Evolutionary conservation across 2,329 filamentous ascomycete genomes (phyloP), one percentile per base, ranked within the genome.

Genomic region (Proliferodiscus dingleyae): DNA sequence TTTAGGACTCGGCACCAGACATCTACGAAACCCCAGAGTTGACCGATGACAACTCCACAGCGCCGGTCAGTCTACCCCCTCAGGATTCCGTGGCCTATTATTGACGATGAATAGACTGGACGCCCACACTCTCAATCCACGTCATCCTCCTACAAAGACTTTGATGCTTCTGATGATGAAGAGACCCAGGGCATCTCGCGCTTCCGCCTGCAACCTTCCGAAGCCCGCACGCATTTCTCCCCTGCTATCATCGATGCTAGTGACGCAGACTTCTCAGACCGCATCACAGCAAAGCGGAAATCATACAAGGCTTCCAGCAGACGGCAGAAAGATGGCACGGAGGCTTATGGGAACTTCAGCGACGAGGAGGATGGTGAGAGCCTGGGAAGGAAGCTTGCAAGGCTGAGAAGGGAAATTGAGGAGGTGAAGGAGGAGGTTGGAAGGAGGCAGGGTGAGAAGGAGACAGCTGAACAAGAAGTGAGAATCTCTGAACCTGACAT

Each of bases 1-100:
- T 15, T n/a, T 56, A 94, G 87, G 90, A 96, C 69, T 86, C 85
- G 44, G 89, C 90, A 22, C 90, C 90, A 55, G 93, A 97, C 63
- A 88, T 95, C 60, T 97, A 96, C 73, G 91, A 97, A 69, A 97
- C 93, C 13, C 90, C 91, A 55, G 90, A 95, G 45, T 73, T 96
- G 55, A 91, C 86, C 46, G 89, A 95, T 62, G 90, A 95, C 66
- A 86, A 81, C 53, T 95, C 89, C 18, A 95, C 89, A 38, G 71
- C 89, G 46, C 87, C 83, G 45, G 87, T 91, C 71, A 67, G 78
- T 66, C 8, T 34, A 29, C 9, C 3, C 9, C 21, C 5, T 18
- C 11, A 18, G 19, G 8, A 8, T 34, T 34, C 7, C 2, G 9
- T 21, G 4, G 8, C 18, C 21, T 23, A 5, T 7, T 21, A 30